Evolutionary conservation across 176 grass and related monocot genomes (phyloP).

Genomic region (Miscanthus lutarioriparius): DNA sequence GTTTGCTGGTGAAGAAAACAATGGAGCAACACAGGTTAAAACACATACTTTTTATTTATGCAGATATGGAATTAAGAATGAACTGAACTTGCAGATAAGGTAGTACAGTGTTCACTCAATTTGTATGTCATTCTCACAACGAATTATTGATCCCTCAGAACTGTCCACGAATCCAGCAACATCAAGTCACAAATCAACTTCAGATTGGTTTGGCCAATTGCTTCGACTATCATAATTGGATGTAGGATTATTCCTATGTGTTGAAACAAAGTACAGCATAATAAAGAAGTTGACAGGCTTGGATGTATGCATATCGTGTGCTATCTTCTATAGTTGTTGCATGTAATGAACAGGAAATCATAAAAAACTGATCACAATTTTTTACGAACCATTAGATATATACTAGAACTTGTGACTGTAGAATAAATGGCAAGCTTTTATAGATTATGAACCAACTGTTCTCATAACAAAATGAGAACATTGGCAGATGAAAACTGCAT

Average conservation of each 20-base stretch:
- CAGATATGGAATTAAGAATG: neutral
- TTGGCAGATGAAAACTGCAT: neutral
- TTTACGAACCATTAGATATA: neutral
- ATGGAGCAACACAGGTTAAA: neutral
- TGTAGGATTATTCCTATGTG: too few species aligned
- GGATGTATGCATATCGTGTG: too few species aligned
- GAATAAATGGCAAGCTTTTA: too few species aligned
- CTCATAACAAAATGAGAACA: neutral
- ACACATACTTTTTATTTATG: neutral
- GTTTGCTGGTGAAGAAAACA: neutral
- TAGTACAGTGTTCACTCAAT: neutral
- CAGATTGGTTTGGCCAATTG: neutral
- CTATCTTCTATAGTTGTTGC: neutral
- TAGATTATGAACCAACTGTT: too few species aligned
- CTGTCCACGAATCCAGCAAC: neutral
- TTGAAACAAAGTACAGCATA: neutral
- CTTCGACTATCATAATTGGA: neutral
- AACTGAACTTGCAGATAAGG: neutral
- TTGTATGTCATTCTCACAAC: neutral
- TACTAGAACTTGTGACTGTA: too few species aligned
- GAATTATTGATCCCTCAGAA: neutral
- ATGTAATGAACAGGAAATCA: neutral
- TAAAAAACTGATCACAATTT: neutral
- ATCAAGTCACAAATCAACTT: neutral
- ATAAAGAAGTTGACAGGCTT: neutral